phyloP scores from a whole-genome alignment of 2,329 filamentous ascomycete genomes.

The Pseudocercospora eumusae region DNA sequence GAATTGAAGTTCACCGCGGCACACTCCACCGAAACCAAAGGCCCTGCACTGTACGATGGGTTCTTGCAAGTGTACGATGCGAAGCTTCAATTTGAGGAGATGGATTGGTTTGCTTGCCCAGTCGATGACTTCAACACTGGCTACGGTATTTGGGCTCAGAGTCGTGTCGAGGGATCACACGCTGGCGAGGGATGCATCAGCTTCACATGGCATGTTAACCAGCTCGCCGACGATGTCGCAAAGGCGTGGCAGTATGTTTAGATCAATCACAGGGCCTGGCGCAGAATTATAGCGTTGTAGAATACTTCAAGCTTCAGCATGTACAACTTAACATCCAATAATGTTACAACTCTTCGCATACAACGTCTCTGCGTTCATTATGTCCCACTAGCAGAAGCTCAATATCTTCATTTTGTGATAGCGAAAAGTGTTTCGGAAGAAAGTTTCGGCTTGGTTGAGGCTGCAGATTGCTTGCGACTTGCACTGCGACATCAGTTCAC shows the following conservation, averaged over 20 bases:
- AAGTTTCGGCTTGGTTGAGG: not conserved
- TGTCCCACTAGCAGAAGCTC: not conserved
- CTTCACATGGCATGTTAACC: conserved; percentile 20
- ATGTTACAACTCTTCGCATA: not conserved
- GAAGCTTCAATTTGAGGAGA: conserved; percentile 21
- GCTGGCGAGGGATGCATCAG: conserved; percentile 18
- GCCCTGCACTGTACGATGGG: conserved; percentile 31
- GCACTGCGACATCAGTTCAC: not conserved
- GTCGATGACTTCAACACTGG: conserved; percentile 17
- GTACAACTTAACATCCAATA: not conserved
- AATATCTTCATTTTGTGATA: not conserved
- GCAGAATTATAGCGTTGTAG: not conserved
- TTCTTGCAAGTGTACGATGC: conserved; percentile 20
- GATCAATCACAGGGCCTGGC: not conserved
- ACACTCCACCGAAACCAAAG: conserved; percentile 33
- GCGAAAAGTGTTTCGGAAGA: not conserved
- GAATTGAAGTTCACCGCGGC: conserved; percentile 36
- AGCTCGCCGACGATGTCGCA: not conserved
- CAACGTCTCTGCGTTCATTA: not conserved
- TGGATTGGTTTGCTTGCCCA: conserved; percentile 26
- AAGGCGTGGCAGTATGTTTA: conserved; percentile 23
- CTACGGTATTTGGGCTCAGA: conserved; percentile 18
- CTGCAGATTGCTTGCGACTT: conserved; percentile 3
- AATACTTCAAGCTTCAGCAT: not conserved
- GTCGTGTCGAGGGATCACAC: conserved; percentile 11